These are phyloP conservation scores for Hypocreales sp. DNA, from an alignment of 2,329 filamentous ascomycete genomes.

Conservation along the genomic window DNA sequence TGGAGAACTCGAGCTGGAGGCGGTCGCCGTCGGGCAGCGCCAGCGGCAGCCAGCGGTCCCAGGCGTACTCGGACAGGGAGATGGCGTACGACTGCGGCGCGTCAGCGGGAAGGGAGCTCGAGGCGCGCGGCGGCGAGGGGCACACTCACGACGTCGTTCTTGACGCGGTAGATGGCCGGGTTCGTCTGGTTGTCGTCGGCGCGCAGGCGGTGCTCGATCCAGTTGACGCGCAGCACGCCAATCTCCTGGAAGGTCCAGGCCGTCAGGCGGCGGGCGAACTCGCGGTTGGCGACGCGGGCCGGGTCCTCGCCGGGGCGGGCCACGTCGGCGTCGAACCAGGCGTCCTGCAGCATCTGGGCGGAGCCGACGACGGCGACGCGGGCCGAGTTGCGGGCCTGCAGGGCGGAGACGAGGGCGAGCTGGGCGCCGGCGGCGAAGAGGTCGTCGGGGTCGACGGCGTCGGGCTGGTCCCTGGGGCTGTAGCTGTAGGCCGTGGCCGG, in stretches of 20 bases:
- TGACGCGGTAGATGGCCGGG: slow-evolving; percentile 83
- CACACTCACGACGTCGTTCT: slow-evolving; percentile 80
- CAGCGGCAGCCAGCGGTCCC: slow-evolving; percentile 64
- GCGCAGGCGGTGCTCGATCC: slow-evolving; percentile 58
- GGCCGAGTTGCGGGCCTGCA: slow-evolving; percentile 89
- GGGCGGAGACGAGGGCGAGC: slow-evolving; percentile 65
- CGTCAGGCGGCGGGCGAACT: slow-evolving; percentile 72
- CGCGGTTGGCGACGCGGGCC: slow-evolving; percentile 58
- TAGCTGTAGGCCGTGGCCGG: slow-evolving; percentile 82
- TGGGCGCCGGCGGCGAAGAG: slow-evolving; percentile 74
- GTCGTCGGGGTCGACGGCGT: slow-evolving; percentile 51
- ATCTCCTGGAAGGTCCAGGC: slow-evolving; percentile 95
- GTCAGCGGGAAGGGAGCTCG: too few species aligned
- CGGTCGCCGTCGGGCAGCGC: slow-evolving; percentile 51
- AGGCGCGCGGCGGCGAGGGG: too few species aligned
- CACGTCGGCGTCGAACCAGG: slow-evolving; percentile 76
- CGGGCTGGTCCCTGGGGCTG: slow-evolving; percentile 74
- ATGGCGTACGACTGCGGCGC: slow-evolving; percentile 59
- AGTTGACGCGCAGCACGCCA: slow-evolving; percentile 74
- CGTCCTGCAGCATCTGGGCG: slow-evolving; percentile 72
- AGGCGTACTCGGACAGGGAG: slow-evolving; percentile 72
- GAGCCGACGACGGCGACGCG: slow-evolving; percentile 76
- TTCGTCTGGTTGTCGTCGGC: slow-evolving; percentile 47
- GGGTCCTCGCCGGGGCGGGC: slow-evolving; percentile 38
- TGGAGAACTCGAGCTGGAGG: slow-evolving; percentile 92